Percentiles rank a stretch among this genome's conserved stretches.
Conservation (phyloP, 768 basidiomycete species). For the Hypsizygus marmoreus region DNA sequence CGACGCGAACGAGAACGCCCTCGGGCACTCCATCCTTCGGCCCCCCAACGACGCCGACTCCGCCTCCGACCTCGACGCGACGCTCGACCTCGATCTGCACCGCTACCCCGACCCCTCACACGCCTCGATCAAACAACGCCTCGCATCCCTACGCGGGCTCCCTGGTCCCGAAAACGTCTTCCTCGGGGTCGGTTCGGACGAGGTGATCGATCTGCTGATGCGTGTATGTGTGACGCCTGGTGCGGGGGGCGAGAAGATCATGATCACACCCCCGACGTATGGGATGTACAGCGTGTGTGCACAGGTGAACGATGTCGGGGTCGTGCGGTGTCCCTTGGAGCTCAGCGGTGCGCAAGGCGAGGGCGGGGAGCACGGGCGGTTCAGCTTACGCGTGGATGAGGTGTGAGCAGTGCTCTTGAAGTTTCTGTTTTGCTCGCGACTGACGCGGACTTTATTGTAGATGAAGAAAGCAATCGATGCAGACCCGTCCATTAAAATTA, state of each 20-base stretch:
- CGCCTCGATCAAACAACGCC: slow-evolving; percentile 70
- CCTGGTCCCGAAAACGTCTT: slow-evolving; percentile 73
- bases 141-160: slow-evolving; percentile 73
- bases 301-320: slow-evolving; percentile 88
- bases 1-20: slow-evolving; percentile 97
- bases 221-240: slow-evolving; percentile 83
- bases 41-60: slow-evolving; percentile 21
- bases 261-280: slow-evolving; percentile 94
- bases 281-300: slow-evolving; percentile 98
- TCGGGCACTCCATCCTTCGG: slow-evolving; percentile 79
- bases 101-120: slow-evolving; percentile 95
- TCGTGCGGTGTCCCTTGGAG: slow-evolving; percentile 77
- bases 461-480: slow-evolving; percentile 68
- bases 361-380: slow-evolving; percentile 70
- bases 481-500: slow-evolving; percentile 82
- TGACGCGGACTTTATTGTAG: slow-evolving; percentile 36
- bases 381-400: slow-evolving; percentile 74
- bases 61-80: slow-evolving; percentile 35
- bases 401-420: slow-evolving; percentile 43
- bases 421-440: no score
- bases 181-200: slow-evolving; percentile 95
- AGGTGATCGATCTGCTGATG: slow-evolving; percentile 93
- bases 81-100: slow-evolving; percentile 62
- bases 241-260: slow-evolving; percentile 78
- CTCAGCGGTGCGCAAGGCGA: slow-evolving; percentile 62